Evolutionary conservation across 176 grass and related monocot genomes (phyloP), one percentile per base, ranked within the genome.

Genomic region (Paspalum vaginatum): DNA sequence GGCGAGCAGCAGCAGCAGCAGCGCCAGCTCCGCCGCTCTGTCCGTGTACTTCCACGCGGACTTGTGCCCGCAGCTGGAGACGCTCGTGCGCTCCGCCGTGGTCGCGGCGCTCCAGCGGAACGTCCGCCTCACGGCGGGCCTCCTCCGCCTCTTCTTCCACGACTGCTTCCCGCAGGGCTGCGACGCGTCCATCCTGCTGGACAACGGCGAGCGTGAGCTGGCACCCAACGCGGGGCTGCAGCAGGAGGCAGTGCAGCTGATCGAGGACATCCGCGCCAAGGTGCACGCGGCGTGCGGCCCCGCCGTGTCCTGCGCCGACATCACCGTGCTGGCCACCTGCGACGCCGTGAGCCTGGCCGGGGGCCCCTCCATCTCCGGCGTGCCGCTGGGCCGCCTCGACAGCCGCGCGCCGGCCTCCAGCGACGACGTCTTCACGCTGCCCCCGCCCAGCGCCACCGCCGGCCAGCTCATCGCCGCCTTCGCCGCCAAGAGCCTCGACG

Each of bases 111-210:
- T 88, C 14, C 4, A 16, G 4, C 62, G 18, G 20, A 51, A 88
- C 48, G 61, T 60, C 9, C 80, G 74, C 2, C 55, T 83, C 22
- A 76, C 74, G 67, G 74, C 86, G 57, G 86, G 86, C 2, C 79
- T 88, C 8, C 80, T 88, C 59, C 86, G 86, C 7, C 16, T 88
- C 74, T 83, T 83, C 41, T 83, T 83, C 79, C 86, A 88, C 65
- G 86, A 88, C 86, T 88, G 86, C 86, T 88, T 88, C 74, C 79
- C 81, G 14, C 80, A 77, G 86, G 80, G 85, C 0, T 91, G 89
- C 63, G 89, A 91, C 75, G 89, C 82, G 7, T 91, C 89, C 24
- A 58, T 88, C 12, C 61, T 88, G 4, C 85, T 91, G 6, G 73
- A 68, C 15, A 41, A 65, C 20, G 71, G 24, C 26, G 55, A 85